Percentiles rank a stretch among this genome's conserved stretches.
Conservation (phyloP, 2,329 filamentous ascomycete species). For the Sclerotinia borealis region DNA sequence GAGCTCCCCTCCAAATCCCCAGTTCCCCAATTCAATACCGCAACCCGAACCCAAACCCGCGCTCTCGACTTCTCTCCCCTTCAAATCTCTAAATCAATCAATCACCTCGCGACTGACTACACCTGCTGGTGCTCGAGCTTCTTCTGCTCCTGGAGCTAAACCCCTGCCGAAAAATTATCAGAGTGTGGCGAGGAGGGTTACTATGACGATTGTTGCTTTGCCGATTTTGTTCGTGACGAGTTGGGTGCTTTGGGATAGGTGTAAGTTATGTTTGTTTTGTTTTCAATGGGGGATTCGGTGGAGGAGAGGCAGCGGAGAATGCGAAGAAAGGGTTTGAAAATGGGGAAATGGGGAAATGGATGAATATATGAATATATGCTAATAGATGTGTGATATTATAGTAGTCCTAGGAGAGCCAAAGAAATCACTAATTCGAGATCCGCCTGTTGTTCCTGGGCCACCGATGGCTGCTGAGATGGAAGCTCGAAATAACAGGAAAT, state of each 20-base stretch:
- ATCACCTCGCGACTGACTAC: slow-evolving; percentile 28
- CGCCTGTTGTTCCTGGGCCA: neutral
- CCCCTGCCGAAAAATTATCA: slow-evolving; percentile 29
- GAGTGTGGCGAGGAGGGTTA: slow-evolving; percentile 27
- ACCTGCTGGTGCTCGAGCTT: slow-evolving; percentile 28
- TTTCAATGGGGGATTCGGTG: no score
- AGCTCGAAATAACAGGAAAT: neutral
- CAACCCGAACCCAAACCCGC: neutral
- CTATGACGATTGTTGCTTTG: slow-evolving; percentile 30
- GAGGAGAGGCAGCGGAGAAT: no score
- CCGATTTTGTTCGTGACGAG: slow-evolving; percentile 32
- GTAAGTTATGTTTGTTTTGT: slow-evolving; percentile 19
- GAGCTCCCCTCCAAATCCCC: neutral
- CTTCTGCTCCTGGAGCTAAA: slow-evolving; percentile 8
- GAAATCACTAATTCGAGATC: slow-evolving; percentile 6
- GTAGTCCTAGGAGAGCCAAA: slow-evolving; percentile 1
- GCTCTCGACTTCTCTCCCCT: slow-evolving; percentile 18
- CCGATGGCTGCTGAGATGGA: neutral
- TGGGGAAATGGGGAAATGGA: neutral
- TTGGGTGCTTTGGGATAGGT: slow-evolving; percentile 31
- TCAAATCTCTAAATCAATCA: slow-evolving; percentile 27
- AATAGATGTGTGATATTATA: neutral
- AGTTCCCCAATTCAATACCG: neutral
- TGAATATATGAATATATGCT: neutral
- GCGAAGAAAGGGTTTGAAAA: no score